Percentiles rank a stretch among this genome's conserved stretches.
These are phyloP conservation scores for Tolypocladium pustulatum DNA, from an alignment of 2,329 filamentous ascomycete genomes.

Conservation along the genomic window DNA sequence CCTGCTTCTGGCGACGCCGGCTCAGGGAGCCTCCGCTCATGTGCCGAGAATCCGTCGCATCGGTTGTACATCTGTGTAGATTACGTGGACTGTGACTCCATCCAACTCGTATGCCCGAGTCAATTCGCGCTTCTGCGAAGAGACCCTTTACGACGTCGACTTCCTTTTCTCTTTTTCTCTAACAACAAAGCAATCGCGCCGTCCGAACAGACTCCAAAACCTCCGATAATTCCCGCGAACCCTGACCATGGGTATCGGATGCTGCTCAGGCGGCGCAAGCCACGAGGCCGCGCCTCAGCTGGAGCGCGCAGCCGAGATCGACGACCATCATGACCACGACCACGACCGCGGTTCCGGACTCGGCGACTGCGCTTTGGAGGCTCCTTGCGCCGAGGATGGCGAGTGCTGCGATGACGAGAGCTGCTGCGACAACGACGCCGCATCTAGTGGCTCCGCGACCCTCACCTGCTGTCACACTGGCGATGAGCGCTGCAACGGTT, in stretches of 20 bases:
- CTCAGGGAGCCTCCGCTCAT: background rate
- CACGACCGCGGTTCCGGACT: background rate
- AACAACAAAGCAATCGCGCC: background rate
- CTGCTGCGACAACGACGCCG: constrained; percentile 9
- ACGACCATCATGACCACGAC: background rate
- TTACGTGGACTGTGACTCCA: background rate
- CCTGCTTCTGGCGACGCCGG: background rate
- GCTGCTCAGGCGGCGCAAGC: constrained; percentile 4
- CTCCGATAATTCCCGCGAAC: background rate
- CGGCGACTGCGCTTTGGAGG: background rate
- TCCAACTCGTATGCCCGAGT: no score
- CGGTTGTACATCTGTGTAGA: background rate
- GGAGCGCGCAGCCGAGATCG: background rate
- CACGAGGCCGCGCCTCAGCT: background rate
- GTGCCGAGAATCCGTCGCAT: background rate
- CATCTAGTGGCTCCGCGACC: constrained; percentile 5
- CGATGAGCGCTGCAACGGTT: constrained; percentile 17
- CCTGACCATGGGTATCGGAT: constrained; percentile 5
- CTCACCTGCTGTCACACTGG: constrained; percentile 14
- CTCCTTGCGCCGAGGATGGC: background rate
- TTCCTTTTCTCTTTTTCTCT: no score
- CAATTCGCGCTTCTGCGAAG: no score
- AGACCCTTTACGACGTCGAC: no score
- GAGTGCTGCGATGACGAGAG: constrained; percentile 7
- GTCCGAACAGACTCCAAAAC: no score